These are phyloP conservation scores for Byssoonygena ceratinophila DNA, from an alignment of 2,329 filamentous ascomycete species.

Conservation along the genomic window DNA sequence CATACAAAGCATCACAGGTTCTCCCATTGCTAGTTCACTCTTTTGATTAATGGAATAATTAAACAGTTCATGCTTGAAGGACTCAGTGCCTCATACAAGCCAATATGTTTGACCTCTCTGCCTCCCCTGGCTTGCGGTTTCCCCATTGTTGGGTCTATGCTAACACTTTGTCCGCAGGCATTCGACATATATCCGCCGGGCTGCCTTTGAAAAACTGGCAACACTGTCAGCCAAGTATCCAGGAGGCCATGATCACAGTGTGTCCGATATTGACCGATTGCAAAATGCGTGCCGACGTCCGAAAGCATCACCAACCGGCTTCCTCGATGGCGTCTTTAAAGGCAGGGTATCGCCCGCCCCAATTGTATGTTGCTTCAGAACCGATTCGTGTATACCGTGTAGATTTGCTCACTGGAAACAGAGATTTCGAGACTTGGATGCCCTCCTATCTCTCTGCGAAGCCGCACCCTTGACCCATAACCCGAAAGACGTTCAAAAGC, in stretches of 20 bases:
- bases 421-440: conserved; percentile 84
- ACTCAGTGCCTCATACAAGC: background rate
- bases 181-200: conserved; percentile 20
- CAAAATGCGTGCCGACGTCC: conserved; percentile 24
- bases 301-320: conserved; percentile 7
- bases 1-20: too few species aligned
- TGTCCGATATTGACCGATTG: conserved; percentile 31
- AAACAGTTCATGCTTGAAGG: background rate
- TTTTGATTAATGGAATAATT: background rate
- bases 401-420: conserved; percentile 28
- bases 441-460: conserved; percentile 81
- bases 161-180: conserved; percentile 4
- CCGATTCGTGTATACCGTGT: background rate
- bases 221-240: conserved; percentile 31
- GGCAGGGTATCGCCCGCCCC: conserved; percentile 30
- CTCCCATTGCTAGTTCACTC: too few species aligned
- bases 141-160: background rate
- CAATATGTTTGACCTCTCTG: background rate
- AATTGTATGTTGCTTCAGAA: conserved; percentile 30
- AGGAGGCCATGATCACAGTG: conserved; percentile 18
- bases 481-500: conserved; percentile 60
- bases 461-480: conserved; percentile 67
- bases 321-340: conserved; percentile 30
- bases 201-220: conserved; percentile 38
- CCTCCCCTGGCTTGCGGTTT: background rate